Conservation (phyloP, 495 filamentous ascomycete genomes). For the Lepraria neglecta region DNA sequence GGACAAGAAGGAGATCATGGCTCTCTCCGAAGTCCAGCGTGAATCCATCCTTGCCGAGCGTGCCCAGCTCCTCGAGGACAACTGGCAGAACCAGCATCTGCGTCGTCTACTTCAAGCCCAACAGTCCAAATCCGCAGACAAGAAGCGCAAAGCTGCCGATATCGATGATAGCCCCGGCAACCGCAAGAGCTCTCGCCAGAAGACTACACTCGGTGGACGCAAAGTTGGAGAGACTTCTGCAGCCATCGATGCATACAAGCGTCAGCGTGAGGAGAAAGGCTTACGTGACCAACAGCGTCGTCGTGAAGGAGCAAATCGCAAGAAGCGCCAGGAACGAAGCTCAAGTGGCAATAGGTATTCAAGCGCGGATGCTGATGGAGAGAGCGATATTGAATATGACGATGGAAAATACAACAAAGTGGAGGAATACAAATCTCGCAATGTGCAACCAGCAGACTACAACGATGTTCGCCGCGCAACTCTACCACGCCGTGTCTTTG, state of each 20-base stretch:
- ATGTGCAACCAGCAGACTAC: conserved; percentile 61
- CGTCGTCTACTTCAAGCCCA: conserved; percentile 67
- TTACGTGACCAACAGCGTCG: conserved; percentile 63
- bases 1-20: conserved; percentile 78
- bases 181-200: conserved; percentile 74
- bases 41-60: conserved; percentile 87
- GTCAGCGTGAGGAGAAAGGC: conserved; percentile 75
- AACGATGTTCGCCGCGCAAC: conserved; percentile 74
- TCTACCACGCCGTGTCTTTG: conserved; percentile 74
- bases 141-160: conserved; percentile 79
- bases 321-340: conserved; percentile 48
- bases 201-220: conserved; percentile 68
- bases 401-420: conserved; percentile 29
- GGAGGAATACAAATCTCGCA: conserved; percentile 42
- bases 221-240: conserved; percentile 72
- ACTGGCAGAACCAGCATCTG: conserved; percentile 77
- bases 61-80: conserved; percentile 69
- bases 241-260: conserved; percentile 76
- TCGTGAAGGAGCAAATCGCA: conserved; percentile 56
- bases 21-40: conserved; percentile 81
- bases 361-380: conserved; percentile 63
- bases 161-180: conserved; percentile 68
- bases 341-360: conserved; percentile 43
- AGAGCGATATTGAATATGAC: conserved; percentile 76
- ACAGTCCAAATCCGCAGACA: conserved; percentile 48